Base-by-base conservation (phyloP, 768 basidiomycete genomes). In the Rhodosporidiobolus sp. region DNA sequence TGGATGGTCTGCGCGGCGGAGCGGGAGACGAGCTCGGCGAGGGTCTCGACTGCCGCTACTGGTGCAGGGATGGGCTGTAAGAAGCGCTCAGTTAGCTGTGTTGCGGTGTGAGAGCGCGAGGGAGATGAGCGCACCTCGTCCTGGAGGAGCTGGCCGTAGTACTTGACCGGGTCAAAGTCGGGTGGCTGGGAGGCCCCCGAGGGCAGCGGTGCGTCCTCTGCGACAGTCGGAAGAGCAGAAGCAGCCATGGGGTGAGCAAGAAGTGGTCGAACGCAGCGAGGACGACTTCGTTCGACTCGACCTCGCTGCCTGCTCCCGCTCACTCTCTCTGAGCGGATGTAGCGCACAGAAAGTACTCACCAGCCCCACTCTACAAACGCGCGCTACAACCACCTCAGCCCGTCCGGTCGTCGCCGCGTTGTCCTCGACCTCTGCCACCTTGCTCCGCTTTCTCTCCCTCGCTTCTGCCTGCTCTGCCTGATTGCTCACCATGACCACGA, bases 1-100 rank as follows among this genome's bases (percentile, higher is more conserved):
- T 89, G 91, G 89, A 93, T 94, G 30, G 94, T 96, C 60, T 91
- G 92, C 92, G 78, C 68, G 52, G 73, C 66, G 20, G 72, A 77
- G 1, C 66, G 54, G 0, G 72, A 63, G 34, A 79, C 72, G 56
- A 78, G 49, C n/a, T 72, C 68, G 22, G 74, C 65, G 30, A 78
- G 63, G 19, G 74, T 62, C 35, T 76, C 71, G 22, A 79, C 73
- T 24, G 78, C 77, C 45, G 78, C 78, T 5, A 79, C 63, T 0
- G 78, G 78, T 24, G 72, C 75, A 0, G 77, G 64, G 26, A 78
- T 11, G 17, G 74, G 72, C 77, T 77, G 69, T 22, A 30, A 1
- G 48, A 20, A 12, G n/a, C 26, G 8, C 5, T 4, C 3, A 19
- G 50, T 38, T 43, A 69, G 48, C 24, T 35, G 17, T 16, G 38